Base-by-base conservation (phyloP, 2,329 filamentous ascomycete genomes). In the Fusarium citri region DNA sequence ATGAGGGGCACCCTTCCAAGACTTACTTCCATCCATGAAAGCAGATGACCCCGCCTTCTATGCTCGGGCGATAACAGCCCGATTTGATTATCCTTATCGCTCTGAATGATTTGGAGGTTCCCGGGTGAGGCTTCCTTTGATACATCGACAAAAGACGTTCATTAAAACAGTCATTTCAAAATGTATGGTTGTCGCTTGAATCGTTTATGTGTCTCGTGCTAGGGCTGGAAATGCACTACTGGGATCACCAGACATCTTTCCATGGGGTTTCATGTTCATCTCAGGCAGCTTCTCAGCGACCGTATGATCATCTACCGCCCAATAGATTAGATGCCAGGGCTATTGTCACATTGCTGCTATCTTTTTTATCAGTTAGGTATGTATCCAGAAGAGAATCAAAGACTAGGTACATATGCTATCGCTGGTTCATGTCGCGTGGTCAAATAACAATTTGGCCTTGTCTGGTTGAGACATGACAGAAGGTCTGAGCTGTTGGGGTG, bases 1-100 rank as follows among this genome's bases (percentile, higher is more conserved):
- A 43, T 34, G 45, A 54, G 30, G 43, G 28, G 49, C 45, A 71
- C 26, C 45, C 26, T 64, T 48, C 49, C 60, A 64, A 61, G 48
- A 64, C 60, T 55, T 42, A n/a, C n/a, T n/a, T n/a, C n/a, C n/a
- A n/a, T n/a, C n/a, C n/a, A n/a, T n/a, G 45, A 37, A 20, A 37
- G 49, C 49, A 49, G 25, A 50, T 53, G 46, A 71, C 68, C 68
- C 67, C 67, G 68, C 67, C 59, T 42, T 55, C 30, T 25, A 25
- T 37, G 25, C 54, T 48, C 30, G 34, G 47, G 37, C 46, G 64
- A 55, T 64, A 68, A 68, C 67, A 55, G 46, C 40, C 53, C 59
- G 14, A 50, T 31, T 68, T 48, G 31, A 37, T 37, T 18, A 9
- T 37, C 31, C 51, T 71, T 70, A 68, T 68, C 50, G 31, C 31